Evolutionary conservation across 208 protist genomes (phyloP), one percentile per base, ranked within the genome.

Genomic region (Trypanosoma theileri): DNA sequence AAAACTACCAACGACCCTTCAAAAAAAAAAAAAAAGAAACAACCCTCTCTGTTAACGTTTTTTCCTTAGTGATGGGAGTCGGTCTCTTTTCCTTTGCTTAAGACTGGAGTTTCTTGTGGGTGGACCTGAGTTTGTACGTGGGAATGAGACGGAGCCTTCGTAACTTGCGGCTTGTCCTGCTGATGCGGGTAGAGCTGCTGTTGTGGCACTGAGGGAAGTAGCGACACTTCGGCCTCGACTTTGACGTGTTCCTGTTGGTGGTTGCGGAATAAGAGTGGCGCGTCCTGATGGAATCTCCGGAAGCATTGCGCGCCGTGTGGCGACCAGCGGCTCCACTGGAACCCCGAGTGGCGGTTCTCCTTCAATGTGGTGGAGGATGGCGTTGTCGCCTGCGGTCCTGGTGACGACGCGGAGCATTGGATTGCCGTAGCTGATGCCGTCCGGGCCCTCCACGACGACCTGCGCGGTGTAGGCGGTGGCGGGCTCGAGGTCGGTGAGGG

Each of bases 371-470:
- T 21, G 42, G 8, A 44, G 7, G 0, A 90, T 71, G 31, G 69
- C 81, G 31, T 48, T 41, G 54, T 95, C 90, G 10, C 78, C 59
- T 69, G 88, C 87, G 1, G 66, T 57, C 65, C 82, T 84, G 16
- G 93, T 97, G 28, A 62, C 64, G 60, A 95, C 93, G 53, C 80
- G 82, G 12, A 97, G 66, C 51, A 82, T 79, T 7, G 89, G 85
- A 66, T 96, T 97, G 64, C 79, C 61, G 80, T 82, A 91, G 73
- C 89, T 95, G 19, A 93, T 81, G 50, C 93, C 93, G 69, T 89
- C 77, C 14, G 64, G 45, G 69, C 88, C 93, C 77, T 95, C 85
- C 14, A 84, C 89, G 16, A 93, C 85, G 19, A 97, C 70, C 71
- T 93, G 86, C 65, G 88, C 76, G 51, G 76, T 84, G 82, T 97